A percentile compares a stretch with the other conserved stretches of the same genome.
phyloP scores from a whole-genome alignment of 2,329 filamentous ascomycete species.

The Pseudocercospora eumusae region DNA sequence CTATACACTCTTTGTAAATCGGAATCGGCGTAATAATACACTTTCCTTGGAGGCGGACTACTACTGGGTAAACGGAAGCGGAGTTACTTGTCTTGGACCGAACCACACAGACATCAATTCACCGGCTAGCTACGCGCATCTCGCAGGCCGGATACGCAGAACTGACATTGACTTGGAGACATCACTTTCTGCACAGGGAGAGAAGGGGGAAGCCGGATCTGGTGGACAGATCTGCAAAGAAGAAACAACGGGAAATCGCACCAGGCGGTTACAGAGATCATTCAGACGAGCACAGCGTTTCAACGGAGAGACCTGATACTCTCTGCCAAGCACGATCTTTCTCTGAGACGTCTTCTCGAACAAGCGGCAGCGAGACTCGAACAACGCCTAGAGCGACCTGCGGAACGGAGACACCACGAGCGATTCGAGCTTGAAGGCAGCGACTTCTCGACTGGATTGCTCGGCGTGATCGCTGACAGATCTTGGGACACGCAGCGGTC shows the following conservation, averaged over 20 bases:
- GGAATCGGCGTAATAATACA: slow-evolving; percentile 16
- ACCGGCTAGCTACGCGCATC: slow-evolving; percentile 16
- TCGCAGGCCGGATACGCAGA: slow-evolving; percentile 20
- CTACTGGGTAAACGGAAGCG: background rate
- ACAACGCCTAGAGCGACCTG: slow-evolving; percentile 4
- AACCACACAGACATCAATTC: background rate
- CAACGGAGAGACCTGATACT: background rate
- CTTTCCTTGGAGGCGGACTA: slow-evolving; percentile 10
- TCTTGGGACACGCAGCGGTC: slow-evolving; percentile 4
- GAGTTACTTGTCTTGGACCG: slow-evolving; percentile 7
- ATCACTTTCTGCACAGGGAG: background rate
- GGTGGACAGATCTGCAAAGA: background rate
- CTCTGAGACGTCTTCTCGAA: background rate
- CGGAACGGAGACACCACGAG: background rate
- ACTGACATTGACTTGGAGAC: slow-evolving; percentile 1
- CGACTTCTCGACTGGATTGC: slow-evolving; percentile 2
- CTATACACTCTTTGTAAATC: slow-evolving; percentile 24
- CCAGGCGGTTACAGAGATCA: background rate
- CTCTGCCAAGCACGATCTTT: background rate
- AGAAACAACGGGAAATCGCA: background rate
- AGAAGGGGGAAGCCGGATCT: background rate
- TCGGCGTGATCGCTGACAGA: slow-evolving; percentile 13
- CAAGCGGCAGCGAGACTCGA: slow-evolving; percentile 1
- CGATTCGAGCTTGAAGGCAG: background rate
- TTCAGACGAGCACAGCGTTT: background rate